phyloP scores from a whole-genome alignment of 2,329 filamentous ascomycete genomes.

The Epichloe sylvatica region DNA sequence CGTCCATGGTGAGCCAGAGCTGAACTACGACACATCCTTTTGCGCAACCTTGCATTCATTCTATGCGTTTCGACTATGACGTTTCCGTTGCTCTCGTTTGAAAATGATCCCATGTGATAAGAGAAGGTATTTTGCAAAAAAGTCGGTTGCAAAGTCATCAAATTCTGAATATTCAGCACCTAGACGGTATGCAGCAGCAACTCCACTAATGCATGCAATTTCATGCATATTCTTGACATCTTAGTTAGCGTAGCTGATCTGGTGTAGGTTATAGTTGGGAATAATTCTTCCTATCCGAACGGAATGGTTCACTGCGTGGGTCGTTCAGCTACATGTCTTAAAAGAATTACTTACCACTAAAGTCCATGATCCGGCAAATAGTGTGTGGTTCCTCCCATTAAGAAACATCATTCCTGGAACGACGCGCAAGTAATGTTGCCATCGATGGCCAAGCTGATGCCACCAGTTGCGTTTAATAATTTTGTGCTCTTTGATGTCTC shows the following conservation, averaged over 20 bases:
- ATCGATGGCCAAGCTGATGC: constrained; percentile 53
- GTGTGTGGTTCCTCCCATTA: constrained; percentile 48
- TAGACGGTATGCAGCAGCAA: constrained; percentile 54
- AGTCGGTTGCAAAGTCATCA: constrained; percentile 36
- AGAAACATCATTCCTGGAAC: constrained; percentile 62
- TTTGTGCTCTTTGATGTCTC: constrained; percentile 44
- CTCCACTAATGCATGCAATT: constrained; percentile 55
- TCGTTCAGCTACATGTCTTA: neutral
- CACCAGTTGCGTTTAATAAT: constrained; percentile 53
- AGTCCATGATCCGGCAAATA: constrained; percentile 55
- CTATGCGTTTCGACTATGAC: constrained; percentile 5
- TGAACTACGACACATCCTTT: neutral
- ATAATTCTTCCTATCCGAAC: no score
- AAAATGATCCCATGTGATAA: constrained; percentile 31
- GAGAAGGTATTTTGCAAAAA: constrained; percentile 33
- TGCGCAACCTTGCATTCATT: neutral
- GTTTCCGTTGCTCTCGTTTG: constrained; percentile 18
- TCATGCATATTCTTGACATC: constrained; percentile 49
- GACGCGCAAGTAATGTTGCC: constrained; percentile 49
- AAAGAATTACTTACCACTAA: constrained; percentile 37
- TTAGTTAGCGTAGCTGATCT: neutral
- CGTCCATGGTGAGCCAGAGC: neutral
- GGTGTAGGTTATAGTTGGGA: neutral
- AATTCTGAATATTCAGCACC: constrained; percentile 51
- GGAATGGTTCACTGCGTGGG: neutral